Base-by-base conservation (phyloP, 768 basidiomycete species). In the Cantharellus anzutake region DNA sequence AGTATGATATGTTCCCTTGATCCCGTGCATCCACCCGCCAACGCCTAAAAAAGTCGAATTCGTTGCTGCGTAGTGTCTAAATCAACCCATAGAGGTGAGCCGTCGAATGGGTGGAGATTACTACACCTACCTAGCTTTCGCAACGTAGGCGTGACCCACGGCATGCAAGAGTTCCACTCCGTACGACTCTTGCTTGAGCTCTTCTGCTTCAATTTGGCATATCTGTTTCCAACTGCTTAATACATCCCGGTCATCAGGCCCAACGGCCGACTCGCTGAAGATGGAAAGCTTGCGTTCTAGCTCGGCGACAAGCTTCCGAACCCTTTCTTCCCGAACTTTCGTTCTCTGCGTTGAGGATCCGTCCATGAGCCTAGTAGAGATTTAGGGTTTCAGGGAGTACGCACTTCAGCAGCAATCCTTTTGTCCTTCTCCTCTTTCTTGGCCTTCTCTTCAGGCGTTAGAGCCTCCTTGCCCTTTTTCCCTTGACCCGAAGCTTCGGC, bases 21-120 rank as follows among this genome's bases (percentile, higher is more conserved):
- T 86, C 59, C 88, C 88, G 69, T 93, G 90, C 60, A 93, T 68
- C 90, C 90, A 94, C 4, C 91, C 90, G 7, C 90, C 90, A 14
- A 94, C 83, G 37, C 90, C 90, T 56, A 90, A 73, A 5, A 79
- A 73, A 0, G 81, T 74, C 75, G 80, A 63, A 71, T 79, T 74
- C 16, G 85, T 81, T 0, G 89, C 90, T 0, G 87, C 76, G 66
- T 82, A 82, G 42, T 91, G 87, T 67, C 86, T 7, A 2, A 50
- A 44, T 35, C 5, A 4, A 50, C 44, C 44, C 44, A 48, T 48
- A 48, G 29, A 48, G 14, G 51, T 29, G 7, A 52, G n/a, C 2
- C 40, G 59, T 61, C 0, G 20, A 29, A 29, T 29, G 20, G 20
- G 20, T 29, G 7, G 11, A 55, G 14, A 4, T 2, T 11, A 39